Evolutionary conservation across 1,284 basidiomycete species (phyloP).

Genomic region (Ustilago crameri): DNA sequence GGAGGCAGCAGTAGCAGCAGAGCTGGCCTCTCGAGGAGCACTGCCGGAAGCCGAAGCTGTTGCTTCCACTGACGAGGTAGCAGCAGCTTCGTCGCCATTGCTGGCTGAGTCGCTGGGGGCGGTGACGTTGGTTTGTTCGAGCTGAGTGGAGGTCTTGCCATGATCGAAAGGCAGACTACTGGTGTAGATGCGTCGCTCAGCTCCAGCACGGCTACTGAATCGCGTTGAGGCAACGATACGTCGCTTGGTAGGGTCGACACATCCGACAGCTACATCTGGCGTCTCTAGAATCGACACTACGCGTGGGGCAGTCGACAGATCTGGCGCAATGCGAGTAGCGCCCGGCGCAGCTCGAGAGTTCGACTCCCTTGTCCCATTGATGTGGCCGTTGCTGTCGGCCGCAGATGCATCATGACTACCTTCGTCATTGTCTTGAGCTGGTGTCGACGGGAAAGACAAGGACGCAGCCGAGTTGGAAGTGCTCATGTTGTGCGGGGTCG

Average conservation of each 20-base stretch:
- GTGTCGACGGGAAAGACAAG: slow-evolving; percentile 30
- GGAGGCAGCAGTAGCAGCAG: neutral
- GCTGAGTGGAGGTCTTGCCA: slow-evolving; percentile 35
- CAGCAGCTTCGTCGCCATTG: neutral
- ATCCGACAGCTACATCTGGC: slow-evolving; percentile 58
- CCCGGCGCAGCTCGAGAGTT: neutral
- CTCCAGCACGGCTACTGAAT: slow-evolving; percentile 82
- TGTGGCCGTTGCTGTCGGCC: neutral
- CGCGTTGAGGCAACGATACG: slow-evolving; percentile 84
- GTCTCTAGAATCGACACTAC: slow-evolving; percentile 52
- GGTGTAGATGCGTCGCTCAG: slow-evolving; percentile 73
- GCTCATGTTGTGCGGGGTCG: slow-evolving; percentile 18
- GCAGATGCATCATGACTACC: slow-evolving; percentile 5
- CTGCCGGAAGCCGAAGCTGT: neutral
- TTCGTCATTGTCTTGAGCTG: slow-evolving; percentile 8
- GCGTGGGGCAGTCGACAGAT: slow-evolving; percentile 47
- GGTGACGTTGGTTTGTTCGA: slow-evolving; percentile 2
- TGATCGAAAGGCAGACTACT: slow-evolving; percentile 52
- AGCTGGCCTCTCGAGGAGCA: neutral
- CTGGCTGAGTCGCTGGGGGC: neutral
- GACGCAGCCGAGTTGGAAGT: slow-evolving; percentile 26
- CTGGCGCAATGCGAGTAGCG: slow-evolving; percentile 54
- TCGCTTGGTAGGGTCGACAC: slow-evolving; percentile 69
- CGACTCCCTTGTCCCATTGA: slow-evolving; percentile 1
- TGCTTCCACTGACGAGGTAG: neutral